phyloP scores from a whole-genome alignment of 2,329 filamentous ascomycete species.

The Alternaria consortialis region DNA sequence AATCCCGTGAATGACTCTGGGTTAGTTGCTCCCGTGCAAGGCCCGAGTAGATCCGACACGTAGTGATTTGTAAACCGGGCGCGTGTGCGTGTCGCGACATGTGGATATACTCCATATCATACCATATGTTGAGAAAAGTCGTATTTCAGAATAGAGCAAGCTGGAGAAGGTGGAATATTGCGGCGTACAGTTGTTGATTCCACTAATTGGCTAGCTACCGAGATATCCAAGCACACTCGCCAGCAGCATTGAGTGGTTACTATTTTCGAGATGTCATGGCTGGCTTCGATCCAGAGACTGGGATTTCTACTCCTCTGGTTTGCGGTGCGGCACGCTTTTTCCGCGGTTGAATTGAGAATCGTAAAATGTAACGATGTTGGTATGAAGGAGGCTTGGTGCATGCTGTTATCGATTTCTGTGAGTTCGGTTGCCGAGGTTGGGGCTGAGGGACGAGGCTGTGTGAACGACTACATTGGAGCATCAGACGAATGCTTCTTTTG shows the following conservation, averaged over 20 bases:
- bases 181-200: background rate
- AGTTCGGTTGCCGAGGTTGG: constrained; percentile 30
- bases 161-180: background rate
- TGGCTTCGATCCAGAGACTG: constrained; percentile 41
- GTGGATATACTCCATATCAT: background rate
- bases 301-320: constrained; percentile 45
- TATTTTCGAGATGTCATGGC: constrained; percentile 55
- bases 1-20: background rate
- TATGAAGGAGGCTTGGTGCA: constrained; percentile 15
- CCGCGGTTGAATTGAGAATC: constrained; percentile 53
- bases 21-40: constrained; percentile 1
- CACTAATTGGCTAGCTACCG: background rate
- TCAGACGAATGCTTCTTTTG: constrained; percentile 19
- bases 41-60: constrained; percentile 1
- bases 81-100: background rate
- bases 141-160: background rate
- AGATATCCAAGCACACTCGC: background rate
- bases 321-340: constrained; percentile 54
- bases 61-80: background rate
- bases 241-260: constrained; percentile 54
- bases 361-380: constrained; percentile 38
- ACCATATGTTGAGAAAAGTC: background rate
- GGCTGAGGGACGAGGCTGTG: constrained; percentile 28
- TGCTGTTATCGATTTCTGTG: constrained; percentile 15
- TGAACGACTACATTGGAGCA: constrained; percentile 16